Conservation (phyloP, 1,284 basidiomycete genomes). For the Rhodotorula sp. region DNA sequence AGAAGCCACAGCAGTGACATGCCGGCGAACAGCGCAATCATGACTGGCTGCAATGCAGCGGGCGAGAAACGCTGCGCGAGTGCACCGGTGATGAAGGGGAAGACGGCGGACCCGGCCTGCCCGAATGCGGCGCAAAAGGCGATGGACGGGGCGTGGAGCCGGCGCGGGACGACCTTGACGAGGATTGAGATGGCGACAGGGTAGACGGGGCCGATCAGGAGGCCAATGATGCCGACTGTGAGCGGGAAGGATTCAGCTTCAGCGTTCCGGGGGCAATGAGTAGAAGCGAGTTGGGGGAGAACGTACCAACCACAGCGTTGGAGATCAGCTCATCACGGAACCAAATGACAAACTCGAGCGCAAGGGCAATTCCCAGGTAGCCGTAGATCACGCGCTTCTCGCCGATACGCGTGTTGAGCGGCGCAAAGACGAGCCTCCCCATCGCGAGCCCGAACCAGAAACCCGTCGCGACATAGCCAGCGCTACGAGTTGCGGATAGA, state of each 20-base stretch:
- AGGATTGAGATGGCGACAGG: conserved; percentile 20
- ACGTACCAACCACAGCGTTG: conserved; percentile 24
- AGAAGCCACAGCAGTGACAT: conserved; percentile 13
- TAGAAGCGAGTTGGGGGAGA: not conserved
- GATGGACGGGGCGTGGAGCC: conserved; percentile 18
- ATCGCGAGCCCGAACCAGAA: conserved; percentile 35
- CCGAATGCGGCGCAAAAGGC: conserved; percentile 35
- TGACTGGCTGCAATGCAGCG: conserved; percentile 29
- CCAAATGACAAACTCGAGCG: conserved; percentile 40
- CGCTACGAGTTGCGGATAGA: not conserved
- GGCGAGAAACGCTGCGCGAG: conserved; percentile 26
- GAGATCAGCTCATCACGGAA: conserved; percentile 29
- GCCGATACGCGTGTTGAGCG: conserved; percentile 31
- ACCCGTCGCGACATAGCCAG: conserved; percentile 31
- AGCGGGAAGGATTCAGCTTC: not conserved
- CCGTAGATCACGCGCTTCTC: conserved; percentile 25
- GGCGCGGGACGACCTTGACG: conserved; percentile 23
- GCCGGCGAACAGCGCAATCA: conserved; percentile 39
- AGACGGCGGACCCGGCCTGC: conserved; percentile 23
- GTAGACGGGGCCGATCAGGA: conserved; percentile 5
- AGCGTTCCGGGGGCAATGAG: not conserved
- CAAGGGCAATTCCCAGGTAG: conserved; percentile 24
- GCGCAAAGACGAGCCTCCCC: conserved; percentile 19
- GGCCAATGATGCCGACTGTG: conserved; percentile 22
- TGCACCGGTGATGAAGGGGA: conserved; percentile 38